Evolutionary conservation across 257 asterid species (phyloP), one percentile per base, ranked within the genome.

Genomic region (Petunia secreta): DNA sequence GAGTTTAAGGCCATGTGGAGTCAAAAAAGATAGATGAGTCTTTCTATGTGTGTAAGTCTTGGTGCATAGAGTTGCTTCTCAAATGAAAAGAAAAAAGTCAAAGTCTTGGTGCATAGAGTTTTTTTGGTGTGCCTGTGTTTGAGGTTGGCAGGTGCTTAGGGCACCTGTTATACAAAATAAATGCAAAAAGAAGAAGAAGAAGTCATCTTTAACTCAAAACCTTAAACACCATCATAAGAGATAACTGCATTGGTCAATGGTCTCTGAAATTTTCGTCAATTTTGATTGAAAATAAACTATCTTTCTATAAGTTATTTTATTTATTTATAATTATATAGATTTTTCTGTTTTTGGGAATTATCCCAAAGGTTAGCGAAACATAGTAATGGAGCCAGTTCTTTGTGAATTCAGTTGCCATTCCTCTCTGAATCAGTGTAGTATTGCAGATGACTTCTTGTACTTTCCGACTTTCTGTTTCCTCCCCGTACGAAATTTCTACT

Each of bases 311-410:
- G 25, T 25, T 25, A 25, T 25, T 25, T 25, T 25, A 48, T 48
- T 16, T 0, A 48, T 13, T 25, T 25, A 34, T 11, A 25, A 6
- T 34, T 71, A 40, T 34, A 34, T 6, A 2, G 34, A 71, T 60
- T 10, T 48, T 60, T 25, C 9, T 54, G 5, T 67, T 44, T 8
- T 68, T 16, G 76, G 44, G 5, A 43, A 68, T 68, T 68, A 44
- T 11, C 57, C 57, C 52, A 44, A 25, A 8, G 16, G 16, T 9
- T 8, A 46, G 39, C 25, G 15, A 34, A 9, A 25, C 60, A 5
- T 11, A 48, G 77, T 71, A 43, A 71, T 71, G 44, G 10, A 48
- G 44, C 77, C 62, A 57, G 62, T 57, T 14, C 15, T 14, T 57
- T 57, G 0, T 48, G 77, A 10, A 34, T 69, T 13, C 77, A 34